Conservation (phyloP, 495 filamentous ascomycete genomes). For the Mycothermus thermophilus region DNA sequence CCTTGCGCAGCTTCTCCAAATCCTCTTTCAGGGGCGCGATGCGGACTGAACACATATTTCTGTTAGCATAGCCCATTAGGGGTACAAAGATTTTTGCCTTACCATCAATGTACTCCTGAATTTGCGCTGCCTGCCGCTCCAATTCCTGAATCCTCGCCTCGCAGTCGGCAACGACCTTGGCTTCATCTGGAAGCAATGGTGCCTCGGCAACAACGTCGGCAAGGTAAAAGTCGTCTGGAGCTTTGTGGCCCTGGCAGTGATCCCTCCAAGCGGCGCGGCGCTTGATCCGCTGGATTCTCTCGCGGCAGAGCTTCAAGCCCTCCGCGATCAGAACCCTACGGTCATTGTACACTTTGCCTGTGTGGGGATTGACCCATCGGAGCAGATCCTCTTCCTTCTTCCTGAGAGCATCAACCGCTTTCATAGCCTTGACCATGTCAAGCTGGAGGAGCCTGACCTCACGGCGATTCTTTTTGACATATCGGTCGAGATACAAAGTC, state of each 20-base stretch:
- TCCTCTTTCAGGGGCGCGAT: conserved; percentile 7
- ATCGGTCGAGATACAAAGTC: conserved; percentile 66
- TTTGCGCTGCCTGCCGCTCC: conserved; percentile 7
- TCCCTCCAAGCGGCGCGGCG: conserved; percentile 18
- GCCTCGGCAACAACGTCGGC: conserved; percentile 32
- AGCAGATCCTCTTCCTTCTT: conserved; percentile 15
- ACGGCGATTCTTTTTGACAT: conserved; percentile 45
- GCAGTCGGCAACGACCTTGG: conserved; percentile 7
- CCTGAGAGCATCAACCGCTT: conserved; percentile 9
- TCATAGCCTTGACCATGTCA: conserved; percentile 20
- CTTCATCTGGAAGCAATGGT: conserved; percentile 26
- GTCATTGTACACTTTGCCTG: conserved; percentile 23
- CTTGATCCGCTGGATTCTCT: conserved; percentile 10
- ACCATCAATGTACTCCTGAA: conserved; percentile 12
- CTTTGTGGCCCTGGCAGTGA: conserved; percentile 36
- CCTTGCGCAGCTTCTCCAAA: no score
- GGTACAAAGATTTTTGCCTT: not conserved
- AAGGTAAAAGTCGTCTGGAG: conserved; percentile 39
- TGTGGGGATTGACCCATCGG: conserved; percentile 9
- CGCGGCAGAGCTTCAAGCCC: conserved; percentile 11
- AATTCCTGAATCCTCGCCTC: conserved; percentile 10
- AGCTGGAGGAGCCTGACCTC: conserved; percentile 30
- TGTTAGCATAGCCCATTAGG: no score
- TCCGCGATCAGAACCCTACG: conserved; percentile 17
- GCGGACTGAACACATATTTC: conserved; percentile 10